These are phyloP conservation scores for Rhizopus microsporus DNA, from an alignment of 371 early-diverging fungal genomes.

Conservation along the genomic window DNA sequence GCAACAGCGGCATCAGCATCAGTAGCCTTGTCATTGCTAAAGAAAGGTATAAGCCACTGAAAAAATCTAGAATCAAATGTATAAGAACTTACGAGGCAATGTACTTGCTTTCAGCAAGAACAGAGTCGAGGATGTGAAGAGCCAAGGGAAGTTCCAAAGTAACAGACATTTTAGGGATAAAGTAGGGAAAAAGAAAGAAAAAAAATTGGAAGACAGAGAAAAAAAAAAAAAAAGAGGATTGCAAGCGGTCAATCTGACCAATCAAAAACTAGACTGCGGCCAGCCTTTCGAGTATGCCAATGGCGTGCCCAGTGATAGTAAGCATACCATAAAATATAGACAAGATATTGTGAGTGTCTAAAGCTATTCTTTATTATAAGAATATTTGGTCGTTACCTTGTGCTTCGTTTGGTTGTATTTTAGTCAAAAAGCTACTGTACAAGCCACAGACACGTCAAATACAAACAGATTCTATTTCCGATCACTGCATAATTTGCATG, in stretches of 20 bases:
- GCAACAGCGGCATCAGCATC: slow-evolving; percentile 44
- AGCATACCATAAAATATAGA: too few relatives aligned
- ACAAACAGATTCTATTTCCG: neutral
- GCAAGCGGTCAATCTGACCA: neutral
- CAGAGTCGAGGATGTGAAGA: slow-evolving; percentile 70
- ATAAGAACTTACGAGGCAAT: slow-evolving; percentile 60
- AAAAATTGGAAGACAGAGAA: slow-evolving; percentile 18
- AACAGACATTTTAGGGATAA: slow-evolving; percentile 48
- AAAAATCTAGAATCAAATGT: neutral
- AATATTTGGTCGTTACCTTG: too few relatives aligned
- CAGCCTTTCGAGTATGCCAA: neutral
- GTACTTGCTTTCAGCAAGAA: slow-evolving; percentile 74
- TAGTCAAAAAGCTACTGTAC: neutral
- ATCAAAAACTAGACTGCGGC: neutral
- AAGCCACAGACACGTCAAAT: neutral
- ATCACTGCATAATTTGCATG: neutral
- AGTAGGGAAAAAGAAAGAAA: slow-evolving; percentile 3
- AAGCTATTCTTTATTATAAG: too few relatives aligned
- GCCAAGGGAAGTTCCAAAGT: slow-evolving; percentile 62
- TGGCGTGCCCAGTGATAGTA: too few relatives aligned
- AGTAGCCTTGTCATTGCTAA: slow-evolving; percentile 30
- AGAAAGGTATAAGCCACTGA: slow-evolving; percentile 21
- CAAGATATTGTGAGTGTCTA: too few relatives aligned
- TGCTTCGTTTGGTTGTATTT: neutral
- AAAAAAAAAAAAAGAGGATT: slow-evolving; percentile 11